Conservation (phyloP, 2,329 filamentous ascomycete species). For the Nothopassalora personata region DNA sequence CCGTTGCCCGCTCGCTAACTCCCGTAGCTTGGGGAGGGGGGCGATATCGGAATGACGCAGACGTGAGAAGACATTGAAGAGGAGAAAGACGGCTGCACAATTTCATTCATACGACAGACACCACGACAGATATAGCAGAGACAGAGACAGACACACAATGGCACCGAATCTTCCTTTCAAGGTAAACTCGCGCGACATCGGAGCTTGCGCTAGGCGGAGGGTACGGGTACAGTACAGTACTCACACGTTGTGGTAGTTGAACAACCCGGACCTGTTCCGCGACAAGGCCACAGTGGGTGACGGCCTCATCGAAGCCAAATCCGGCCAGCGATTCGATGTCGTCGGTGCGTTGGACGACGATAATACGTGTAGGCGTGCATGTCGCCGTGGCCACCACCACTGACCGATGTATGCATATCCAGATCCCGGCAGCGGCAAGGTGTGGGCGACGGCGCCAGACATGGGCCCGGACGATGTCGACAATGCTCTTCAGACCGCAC, state of each 20-base stretch:
- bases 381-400: too few relatives aligned
- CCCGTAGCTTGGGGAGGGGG: too few relatives aligned
- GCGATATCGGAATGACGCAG: too few relatives aligned
- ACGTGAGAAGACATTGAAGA: too few relatives aligned
- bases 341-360: slow-evolving; percentile 47
- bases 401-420: too few relatives aligned
- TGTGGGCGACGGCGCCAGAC: slow-evolving; percentile 45
- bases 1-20: too few relatives aligned
- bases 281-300: slow-evolving; percentile 51
- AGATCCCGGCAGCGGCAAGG: slow-evolving; percentile 50
- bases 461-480: slow-evolving; percentile 57
- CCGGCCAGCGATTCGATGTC: slow-evolving; percentile 54
- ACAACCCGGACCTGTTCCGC: slow-evolving; percentile 50
- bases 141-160: slow-evolving; percentile 25
- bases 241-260: slow-evolving; percentile 37
- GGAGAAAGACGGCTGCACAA: too few relatives aligned
- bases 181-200: slow-evolving; percentile 26
- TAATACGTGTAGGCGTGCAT: too few relatives aligned
- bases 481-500: slow-evolving; percentile 53
- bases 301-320: slow-evolving; percentile 53
- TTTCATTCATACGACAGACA: too few relatives aligned
- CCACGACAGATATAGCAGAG: slow-evolving; percentile 6
- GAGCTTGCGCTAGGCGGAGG: not conserved
- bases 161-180: slow-evolving; percentile 41
- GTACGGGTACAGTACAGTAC: too few relatives aligned